Base-by-base conservation (phyloP, 1,139 yeast genomes). In the Blastobotrys serpentis region DNA sequence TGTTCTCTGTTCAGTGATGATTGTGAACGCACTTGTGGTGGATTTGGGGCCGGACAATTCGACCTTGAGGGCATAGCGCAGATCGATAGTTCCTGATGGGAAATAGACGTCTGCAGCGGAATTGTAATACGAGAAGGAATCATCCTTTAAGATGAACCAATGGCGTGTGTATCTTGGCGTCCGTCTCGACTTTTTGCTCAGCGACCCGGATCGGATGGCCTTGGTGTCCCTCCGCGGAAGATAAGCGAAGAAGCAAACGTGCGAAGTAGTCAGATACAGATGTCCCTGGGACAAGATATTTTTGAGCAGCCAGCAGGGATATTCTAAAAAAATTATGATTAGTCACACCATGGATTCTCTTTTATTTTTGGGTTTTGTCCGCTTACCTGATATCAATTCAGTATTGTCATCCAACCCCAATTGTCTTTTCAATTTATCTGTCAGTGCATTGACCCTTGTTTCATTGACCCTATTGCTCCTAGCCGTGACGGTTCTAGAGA, bases 261-360 rank as follows among this genome's bases (percentile, higher is more conserved):
- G 78, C 11, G 76, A 71, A 41, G 72, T 67, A 1, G 97, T 89
- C 32, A 90, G 67, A 59, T 86, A 86, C 13, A 88, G 65, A 58
- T 86, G 90, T 1, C 98, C 98, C 64, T 89, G 97, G 25, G 89
- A 68, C 32, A 90, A 69, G 1, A 90, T 94, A 59, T 87, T 95
- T 53, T 82, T 78, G 48, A 88, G 73, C 37, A 90, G 69, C 96
- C 96, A 90, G 29, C 89, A 81, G 4, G 84, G 77, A 59, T 75
- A 85, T 54, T 82, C 67, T 51, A 43, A 14, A 14, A 33, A 33
- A 39, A 39, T n/a, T n/a, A n/a, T n/a, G n/a, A n/a, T n/a, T n/a
- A n/a, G n/a, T n/a, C n/a, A n/a, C n/a, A n/a, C n/a, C n/a, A n/a
- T n/a, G n/a, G n/a, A n/a, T n/a, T n/a, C n/a, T n/a, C n/a, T n/a